Conservation (phyloP, 495 filamentous ascomycete species). For the Neurospora discreta region DNA sequence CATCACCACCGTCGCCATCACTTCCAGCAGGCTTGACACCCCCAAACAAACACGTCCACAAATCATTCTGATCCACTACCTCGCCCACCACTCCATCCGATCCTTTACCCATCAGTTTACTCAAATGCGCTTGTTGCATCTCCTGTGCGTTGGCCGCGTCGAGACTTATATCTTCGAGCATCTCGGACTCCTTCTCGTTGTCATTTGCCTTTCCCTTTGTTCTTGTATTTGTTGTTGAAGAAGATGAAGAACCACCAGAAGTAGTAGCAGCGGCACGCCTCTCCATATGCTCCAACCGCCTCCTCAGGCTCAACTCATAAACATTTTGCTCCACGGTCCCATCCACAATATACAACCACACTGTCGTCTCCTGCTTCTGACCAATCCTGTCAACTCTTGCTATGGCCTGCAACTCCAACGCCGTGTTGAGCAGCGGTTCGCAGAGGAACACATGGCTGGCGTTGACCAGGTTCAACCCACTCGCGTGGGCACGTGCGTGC, state of each 20-base stretch:
- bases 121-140: constrained; percentile 56
- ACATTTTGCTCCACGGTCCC: constrained; percentile 87
- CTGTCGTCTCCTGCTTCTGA: constrained; percentile 75
- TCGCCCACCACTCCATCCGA: constrained; percentile 61
- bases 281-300: constrained; percentile 66
- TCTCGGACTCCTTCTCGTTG: constrained; percentile 24
- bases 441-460: constrained; percentile 92
- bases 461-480: constrained; percentile 81
- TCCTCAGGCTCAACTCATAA: constrained; percentile 68
- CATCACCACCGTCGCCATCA: neutral
- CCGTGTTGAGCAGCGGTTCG: constrained; percentile 85
- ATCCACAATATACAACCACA: constrained; percentile 87
- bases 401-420: constrained; percentile 87
- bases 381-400: constrained; percentile 91
- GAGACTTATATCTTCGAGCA: constrained; percentile 29
- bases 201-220: constrained; percentile 24
- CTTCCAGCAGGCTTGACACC: constrained; percentile 20
- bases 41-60: constrained; percentile 87
- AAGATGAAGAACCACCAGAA: no score
- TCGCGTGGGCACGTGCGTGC: constrained; percentile 77
- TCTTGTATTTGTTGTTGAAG: neutral
- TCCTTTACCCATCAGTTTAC: constrained; percentile 52
- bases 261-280: no score
- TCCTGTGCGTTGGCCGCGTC: constrained; percentile 77
- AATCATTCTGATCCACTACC: constrained; percentile 62